Evolutionary conservation across 2,329 filamentous ascomycete species (phyloP).

Genomic region (Claviceps sp.): DNA sequence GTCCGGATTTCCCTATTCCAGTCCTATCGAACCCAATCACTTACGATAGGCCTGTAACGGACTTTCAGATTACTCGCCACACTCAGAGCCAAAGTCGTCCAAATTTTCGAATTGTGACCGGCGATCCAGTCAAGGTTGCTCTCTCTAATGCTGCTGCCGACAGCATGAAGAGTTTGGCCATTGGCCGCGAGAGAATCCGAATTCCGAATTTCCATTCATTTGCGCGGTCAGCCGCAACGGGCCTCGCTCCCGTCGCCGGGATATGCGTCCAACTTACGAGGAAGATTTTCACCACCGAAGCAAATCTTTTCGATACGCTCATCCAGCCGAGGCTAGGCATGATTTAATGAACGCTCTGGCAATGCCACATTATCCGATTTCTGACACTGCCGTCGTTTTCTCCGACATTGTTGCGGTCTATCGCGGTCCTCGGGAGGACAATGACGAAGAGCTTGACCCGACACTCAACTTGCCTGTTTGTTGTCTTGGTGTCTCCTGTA

Average conservation of each 20-base stretch:
- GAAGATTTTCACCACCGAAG: constrained; percentile 52
- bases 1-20: constrained; percentile 34
- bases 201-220: constrained; percentile 57
- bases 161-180: constrained; percentile 21
- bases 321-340: constrained; percentile 43
- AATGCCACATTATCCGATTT: constrained; percentile 54
- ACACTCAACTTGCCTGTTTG: constrained; percentile 53
- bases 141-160: constrained; percentile 39
- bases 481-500: constrained; percentile 61
- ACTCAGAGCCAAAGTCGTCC: constrained; percentile 26
- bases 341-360: constrained; percentile 20
- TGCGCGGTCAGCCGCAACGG: constrained; percentile 65
- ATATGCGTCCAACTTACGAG: constrained; percentile 33
- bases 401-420: constrained; percentile 61
- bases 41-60: constrained; percentile 35
- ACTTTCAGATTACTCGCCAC: constrained; percentile 27
- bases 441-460: constrained; percentile 41
- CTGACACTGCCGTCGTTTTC: constrained; percentile 54
- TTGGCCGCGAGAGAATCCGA: constrained; percentile 21
- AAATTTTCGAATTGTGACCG: constrained; percentile 35
- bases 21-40: constrained; percentile 48
- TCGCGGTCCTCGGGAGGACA: constrained; percentile 49
- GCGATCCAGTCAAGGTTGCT: constrained; percentile 47
- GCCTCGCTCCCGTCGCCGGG: constrained; percentile 68
- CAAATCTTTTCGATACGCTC: constrained; percentile 20